phyloP scores from a whole-genome alignment of 441 rosid species.

The Brassica hybrid region DNA sequence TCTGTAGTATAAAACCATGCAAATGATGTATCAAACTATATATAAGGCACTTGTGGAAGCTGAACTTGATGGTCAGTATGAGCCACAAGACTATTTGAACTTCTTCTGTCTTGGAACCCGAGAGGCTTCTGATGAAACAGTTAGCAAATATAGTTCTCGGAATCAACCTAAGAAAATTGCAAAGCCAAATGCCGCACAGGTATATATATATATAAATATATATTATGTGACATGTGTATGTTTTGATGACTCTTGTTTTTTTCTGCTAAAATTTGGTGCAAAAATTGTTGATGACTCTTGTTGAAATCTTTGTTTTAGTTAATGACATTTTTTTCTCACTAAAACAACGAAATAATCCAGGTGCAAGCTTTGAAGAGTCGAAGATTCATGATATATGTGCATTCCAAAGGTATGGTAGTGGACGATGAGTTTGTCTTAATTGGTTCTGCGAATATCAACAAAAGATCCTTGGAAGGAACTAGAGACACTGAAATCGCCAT shows the following conservation, averaged over 20 bases:
- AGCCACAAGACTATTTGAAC: constrained; percentile 69
- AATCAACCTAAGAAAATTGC: constrained; percentile 42
- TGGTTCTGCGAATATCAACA: constrained; percentile 79
- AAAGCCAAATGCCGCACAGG: constrained; percentile 39
- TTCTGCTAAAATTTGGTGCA: too few species aligned
- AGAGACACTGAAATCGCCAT: constrained; percentile 83
- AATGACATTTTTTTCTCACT: constrained; percentile 13
- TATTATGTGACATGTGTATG: background rate
- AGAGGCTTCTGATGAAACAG: constrained; percentile 46
- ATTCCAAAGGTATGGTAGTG: constrained; percentile 63
- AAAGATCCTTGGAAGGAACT: constrained; percentile 76
- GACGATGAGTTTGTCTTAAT: constrained; percentile 72
- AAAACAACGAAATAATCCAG: constrained; percentile 42
- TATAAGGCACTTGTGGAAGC: constrained; percentile 65
- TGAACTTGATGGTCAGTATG: constrained; percentile 57
- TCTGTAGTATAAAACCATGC: constrained; percentile 72
- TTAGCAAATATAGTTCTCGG: constrained; percentile 29
- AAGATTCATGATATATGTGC: constrained; percentile 52
- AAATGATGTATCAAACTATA: constrained; percentile 73
- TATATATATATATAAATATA: too few species aligned
- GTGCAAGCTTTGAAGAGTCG: constrained; percentile 54
- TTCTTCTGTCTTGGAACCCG: constrained; percentile 79
- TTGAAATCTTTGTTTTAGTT: background rate
- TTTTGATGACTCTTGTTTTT: background rate
- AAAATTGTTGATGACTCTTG: background rate